Base-by-base conservation (phyloP, 2,329 filamentous ascomycete species). In the Fusarium euwallaceae region DNA sequence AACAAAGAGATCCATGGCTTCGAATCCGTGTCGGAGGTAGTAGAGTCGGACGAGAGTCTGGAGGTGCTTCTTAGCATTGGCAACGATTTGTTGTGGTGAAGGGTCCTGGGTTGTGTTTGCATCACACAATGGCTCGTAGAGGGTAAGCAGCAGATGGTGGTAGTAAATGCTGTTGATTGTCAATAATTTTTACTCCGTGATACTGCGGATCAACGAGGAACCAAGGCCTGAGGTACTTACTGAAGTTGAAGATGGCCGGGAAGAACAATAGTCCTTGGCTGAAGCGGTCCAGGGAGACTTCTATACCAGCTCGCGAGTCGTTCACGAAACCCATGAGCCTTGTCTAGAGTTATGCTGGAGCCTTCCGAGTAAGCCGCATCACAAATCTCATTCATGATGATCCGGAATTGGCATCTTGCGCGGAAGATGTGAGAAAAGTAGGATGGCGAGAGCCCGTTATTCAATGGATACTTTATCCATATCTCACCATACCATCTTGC, bases 181-280 rank as follows among this genome's bases (percentile, higher is more conserved):
- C n/a, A 72, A 53, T 3, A 1, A 32, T 32, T 32, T 3, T 11
- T 32, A 32, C 10, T 32, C 29, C 29, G 29, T 32, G 29, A 32
- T 32, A 32, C 27, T 29, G 27, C 8, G 27, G 27, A 29, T 32
- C 29, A 32, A 32, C 10, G 29, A 32, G 29, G 9, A 11, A 10
- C 29, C 29, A 32, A 32, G 10, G 10, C 29, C 29, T 32, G 6
- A 11, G 51, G 16, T 16, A 72, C 83, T 76, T 70, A 84, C 82
- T 84, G 83, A 41, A 83, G 64, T 32, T 82, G 81, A 3, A 85
- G 55, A 24, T 84, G 83, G 1, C 76, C 78, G 6, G 83, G 82
- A 17, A 83, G 70, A 0, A 78, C 81, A 3, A 84, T 81, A 1
- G 72, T 69, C 24, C 59, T 76, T 8, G 83, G 75, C n/a, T 61